These are phyloP conservation scores for Calendula officinalis DNA, from an alignment of 129 eudicot species.

Conservation along the genomic window DNA sequence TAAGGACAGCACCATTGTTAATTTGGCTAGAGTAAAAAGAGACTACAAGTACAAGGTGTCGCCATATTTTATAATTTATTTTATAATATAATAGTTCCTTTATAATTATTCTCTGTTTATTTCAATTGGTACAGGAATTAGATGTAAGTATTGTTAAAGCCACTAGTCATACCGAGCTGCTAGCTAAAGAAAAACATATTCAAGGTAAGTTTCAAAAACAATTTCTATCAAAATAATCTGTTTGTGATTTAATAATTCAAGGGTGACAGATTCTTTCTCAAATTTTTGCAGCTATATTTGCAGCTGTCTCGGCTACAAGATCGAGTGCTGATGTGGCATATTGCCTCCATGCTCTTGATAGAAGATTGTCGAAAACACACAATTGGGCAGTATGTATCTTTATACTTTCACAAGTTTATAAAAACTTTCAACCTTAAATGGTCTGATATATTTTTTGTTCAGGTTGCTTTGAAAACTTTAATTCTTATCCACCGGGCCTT, in stretches of 20 bases:
- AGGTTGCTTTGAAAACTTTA: constrained; percentile 90
- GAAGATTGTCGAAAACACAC: constrained; percentile 75
- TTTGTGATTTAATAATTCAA: not conserved
- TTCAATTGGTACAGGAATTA: constrained; percentile 45
- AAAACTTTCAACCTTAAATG: constrained; percentile 6
- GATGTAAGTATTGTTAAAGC: constrained; percentile 83
- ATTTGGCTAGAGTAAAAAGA: constrained; percentile 82
- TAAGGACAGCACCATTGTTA: constrained; percentile 83
- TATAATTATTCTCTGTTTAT: constrained; percentile 15
- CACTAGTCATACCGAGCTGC: constrained; percentile 82
- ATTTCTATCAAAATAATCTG: constrained; percentile 4
- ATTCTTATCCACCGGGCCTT: constrained; percentile 80
- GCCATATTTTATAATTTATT: not conserved
- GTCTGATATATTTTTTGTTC: not conserved
- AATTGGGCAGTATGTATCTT: constrained; percentile 78
- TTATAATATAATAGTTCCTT: not conserved
- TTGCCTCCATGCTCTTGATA: constrained; percentile 84
- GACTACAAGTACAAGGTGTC: constrained; percentile 83
- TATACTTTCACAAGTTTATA: not conserved
- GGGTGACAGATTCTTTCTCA: constrained; percentile 19
- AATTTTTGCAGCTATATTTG: constrained; percentile 65
- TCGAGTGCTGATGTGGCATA: constrained; percentile 92
- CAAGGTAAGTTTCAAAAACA: constrained; percentile 40
- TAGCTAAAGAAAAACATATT: constrained; percentile 79
- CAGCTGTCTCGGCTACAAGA: constrained; percentile 71